Evolutionary conservation across 2,329 filamentous ascomycete species (phyloP), one percentile per base, ranked within the genome.

Genomic region (Colletotrichum caudatum): DNA sequence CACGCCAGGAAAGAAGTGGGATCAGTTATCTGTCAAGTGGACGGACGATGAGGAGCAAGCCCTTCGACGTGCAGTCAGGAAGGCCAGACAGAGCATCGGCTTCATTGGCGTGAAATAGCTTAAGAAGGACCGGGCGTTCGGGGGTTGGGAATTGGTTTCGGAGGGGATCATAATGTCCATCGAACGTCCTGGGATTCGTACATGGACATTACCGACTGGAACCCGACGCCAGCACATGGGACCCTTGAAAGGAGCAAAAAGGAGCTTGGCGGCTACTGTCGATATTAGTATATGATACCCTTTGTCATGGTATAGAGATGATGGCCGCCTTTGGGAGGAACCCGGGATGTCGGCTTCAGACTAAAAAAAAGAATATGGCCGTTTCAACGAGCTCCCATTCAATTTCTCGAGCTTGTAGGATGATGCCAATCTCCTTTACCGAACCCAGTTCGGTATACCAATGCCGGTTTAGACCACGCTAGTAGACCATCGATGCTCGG

Each of bases 41-140:
- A 92, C 90, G 12, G 90, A 92, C 76, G 82, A 79, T 0, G 91
- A 92, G 79, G 88, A 91, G 57, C 89, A 92, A 81, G 87, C 85
- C 48, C 81, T 92, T 74, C 87, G 84, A 76, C 84, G 81, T 76
- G 90, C 90, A 0, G 87, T 87, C 23, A 82, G 82, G 64, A 82
- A 82, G 58, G 90, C 91, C 11, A 84, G 90, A 59, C 85, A 88
- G 46, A 91, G 91, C 2, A 84, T 93, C 61, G 90, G 87, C 0
- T 92, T 93, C 76, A 81, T 93, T 62, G 84, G 84, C 1, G 89
- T 93, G 16, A 93, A 92, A 80, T 92, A 81, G 81, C 56, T 23
- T 18, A 23, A 29, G 2, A 29, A 29, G 29, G 44, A n/a, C 29
- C n/a, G 48, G 48, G 39, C 37, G 20, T 20, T 20, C 44, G 29